Percentiles rank a stretch among this genome's conserved stretches.
These are phyloP conservation scores for Talaromyces rugulosus DNA, from an alignment of 2,329 filamentous ascomycete species.

Conservation along the genomic window DNA sequence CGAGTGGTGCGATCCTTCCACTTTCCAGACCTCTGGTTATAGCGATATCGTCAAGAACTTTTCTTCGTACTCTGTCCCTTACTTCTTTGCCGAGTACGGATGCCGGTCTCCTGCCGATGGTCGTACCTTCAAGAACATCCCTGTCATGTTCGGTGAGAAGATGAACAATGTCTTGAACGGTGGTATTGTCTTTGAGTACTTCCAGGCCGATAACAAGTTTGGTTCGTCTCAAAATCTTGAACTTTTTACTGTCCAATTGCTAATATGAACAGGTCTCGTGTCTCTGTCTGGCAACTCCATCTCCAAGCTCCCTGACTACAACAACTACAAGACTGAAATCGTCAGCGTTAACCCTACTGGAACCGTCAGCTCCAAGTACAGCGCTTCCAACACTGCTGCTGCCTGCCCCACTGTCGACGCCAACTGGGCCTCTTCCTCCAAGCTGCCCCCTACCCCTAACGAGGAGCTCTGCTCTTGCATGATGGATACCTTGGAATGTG, in stretches of 20 bases:
- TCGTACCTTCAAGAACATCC: constrained; percentile 78
- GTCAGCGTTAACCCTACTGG: constrained; percentile 61
- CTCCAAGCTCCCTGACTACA: constrained; percentile 68
- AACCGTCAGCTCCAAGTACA: constrained; percentile 65
- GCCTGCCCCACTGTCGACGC: constrained; percentile 63
- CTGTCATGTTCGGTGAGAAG: constrained; percentile 67
- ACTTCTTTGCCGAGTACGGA: constrained; percentile 52
- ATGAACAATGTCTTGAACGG: constrained; percentile 88
- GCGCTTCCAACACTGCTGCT: constrained; percentile 62
- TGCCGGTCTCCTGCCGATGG: constrained; percentile 26
- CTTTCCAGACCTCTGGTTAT: not conserved
- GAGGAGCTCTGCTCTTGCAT: constrained; percentile 77
- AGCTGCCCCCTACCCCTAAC: constrained; percentile 79
- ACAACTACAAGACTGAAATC: constrained; percentile 64
- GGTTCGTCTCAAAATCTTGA: constrained; percentile 47
- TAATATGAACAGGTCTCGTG: constrained; percentile 22
- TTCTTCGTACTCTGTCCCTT: constrained; percentile 77
- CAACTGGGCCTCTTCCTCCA: constrained; percentile 61
- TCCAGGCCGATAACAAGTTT: constrained; percentile 74
- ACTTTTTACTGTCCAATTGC: not conserved
- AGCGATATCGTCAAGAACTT: constrained; percentile 74
- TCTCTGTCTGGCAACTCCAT: constrained; percentile 53
- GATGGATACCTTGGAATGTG: constrained; percentile 66
- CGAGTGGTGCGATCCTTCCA: constrained; percentile 44
- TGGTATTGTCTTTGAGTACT: constrained; percentile 97